Evolutionary conservation across 139 green algal genomes (phyloP).

Genomic region (Micromonas commoda): DNA sequence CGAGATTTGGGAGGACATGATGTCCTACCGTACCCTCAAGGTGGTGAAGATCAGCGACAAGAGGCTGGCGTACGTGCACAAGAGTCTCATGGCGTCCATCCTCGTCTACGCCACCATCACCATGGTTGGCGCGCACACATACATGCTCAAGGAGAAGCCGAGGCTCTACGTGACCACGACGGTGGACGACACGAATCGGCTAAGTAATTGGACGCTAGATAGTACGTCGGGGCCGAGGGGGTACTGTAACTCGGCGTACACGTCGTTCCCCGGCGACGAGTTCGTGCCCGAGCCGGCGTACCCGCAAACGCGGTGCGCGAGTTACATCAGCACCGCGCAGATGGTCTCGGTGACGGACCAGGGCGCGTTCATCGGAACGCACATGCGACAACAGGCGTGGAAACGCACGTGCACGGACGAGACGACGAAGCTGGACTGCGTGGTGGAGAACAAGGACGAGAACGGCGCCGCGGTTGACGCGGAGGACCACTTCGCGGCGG

Average conservation of each 20-base stretch:
- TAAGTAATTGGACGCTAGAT: neutral
- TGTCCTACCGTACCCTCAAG: slow-evolving; percentile 17
- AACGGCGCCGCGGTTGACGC: too few relatives aligned
- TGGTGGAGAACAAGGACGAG: neutral
- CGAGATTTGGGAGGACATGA: slow-evolving; percentile 8
- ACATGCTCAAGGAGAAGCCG: slow-evolving; percentile 20
- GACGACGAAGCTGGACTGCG: neutral
- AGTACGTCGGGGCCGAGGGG: neutral
- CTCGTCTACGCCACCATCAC: neutral
- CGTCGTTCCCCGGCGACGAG: neutral
- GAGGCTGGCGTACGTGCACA: slow-evolving; percentile 15
- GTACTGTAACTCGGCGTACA: neutral
- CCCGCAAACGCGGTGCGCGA: neutral
- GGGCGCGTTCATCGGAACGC: neutral
- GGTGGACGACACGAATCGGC: neutral
- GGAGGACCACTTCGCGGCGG: too few relatives aligned
- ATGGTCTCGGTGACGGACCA: neutral
- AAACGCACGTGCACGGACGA: neutral
- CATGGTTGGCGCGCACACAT: slow-evolving; percentile 16
- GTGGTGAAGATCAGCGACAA: slow-evolving; percentile 24
- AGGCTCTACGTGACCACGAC: neutral
- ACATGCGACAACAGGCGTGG: neutral
- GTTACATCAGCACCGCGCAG: neutral
- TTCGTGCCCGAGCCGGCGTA: neutral
- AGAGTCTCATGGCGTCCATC: slow-evolving; percentile 9